Percentiles rank a stretch among this genome's conserved stretches.
phyloP scores from a whole-genome alignment of 176 grass and related monocot species.

The Phyllostachys edulis region DNA sequence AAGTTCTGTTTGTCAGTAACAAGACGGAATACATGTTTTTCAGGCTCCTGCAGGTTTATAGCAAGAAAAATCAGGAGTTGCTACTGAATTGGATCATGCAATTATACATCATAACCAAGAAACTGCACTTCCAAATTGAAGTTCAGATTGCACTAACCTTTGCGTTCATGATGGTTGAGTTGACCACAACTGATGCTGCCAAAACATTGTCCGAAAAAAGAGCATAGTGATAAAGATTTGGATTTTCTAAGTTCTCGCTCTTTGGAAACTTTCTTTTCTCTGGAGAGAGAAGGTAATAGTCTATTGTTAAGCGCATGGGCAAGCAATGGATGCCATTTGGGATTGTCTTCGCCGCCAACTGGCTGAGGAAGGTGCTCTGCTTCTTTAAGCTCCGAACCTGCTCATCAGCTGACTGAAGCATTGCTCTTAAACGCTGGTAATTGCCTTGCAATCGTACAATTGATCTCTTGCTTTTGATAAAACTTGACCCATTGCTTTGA shows the following conservation, averaged over 20 bases:
- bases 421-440: conserved; percentile 33
- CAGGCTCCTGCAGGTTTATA: conserved; percentile 32
- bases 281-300: conserved; percentile 38
- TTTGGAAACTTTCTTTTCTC: conserved; percentile 48
- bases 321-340: conserved; percentile 48
- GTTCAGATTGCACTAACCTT: conserved; percentile 22
- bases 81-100: background rate
- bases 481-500: conserved; percentile 36
- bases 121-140: background rate
- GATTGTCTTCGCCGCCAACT: conserved; percentile 42
- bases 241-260: conserved; percentile 45
- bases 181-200: conserved; percentile 46
- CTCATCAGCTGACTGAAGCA: conserved; percentile 46
- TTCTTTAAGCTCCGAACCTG: conserved; percentile 47
- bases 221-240: conserved; percentile 44
- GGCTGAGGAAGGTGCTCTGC: conserved; percentile 46
- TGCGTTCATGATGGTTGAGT: conserved; percentile 42
- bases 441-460: conserved; percentile 34
- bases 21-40: conserved; percentile 46
- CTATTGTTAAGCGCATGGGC: conserved; percentile 41
- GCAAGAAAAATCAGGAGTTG: background rate
- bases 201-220: conserved; percentile 49
- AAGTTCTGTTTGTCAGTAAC: conserved; percentile 47
- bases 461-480: conserved; percentile 36
- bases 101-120: background rate